A percentile compares a stretch with the other conserved stretches of the same genome.
Conservation (phyloP, 108 stramenopile species). For the Skeletonema potamos region DNA sequence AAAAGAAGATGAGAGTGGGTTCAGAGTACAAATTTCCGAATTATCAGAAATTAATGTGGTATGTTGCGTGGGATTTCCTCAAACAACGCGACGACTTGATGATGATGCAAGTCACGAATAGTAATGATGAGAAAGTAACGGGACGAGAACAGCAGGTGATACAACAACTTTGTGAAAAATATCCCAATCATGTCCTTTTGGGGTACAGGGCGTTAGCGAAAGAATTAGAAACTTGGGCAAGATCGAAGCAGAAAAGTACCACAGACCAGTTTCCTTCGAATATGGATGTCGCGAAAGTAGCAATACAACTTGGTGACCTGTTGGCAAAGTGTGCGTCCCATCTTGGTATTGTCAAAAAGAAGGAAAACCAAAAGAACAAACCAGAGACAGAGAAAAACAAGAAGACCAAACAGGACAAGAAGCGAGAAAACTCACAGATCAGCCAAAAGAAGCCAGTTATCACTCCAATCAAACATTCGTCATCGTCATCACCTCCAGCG, state of each 20-base stretch:
- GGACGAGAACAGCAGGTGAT: background rate
- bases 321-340: background rate
- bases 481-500: background rate
- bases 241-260: slow-evolving; percentile 5
- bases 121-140: background rate
- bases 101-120: background rate
- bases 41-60: slow-evolving; percentile 34
- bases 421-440: background rate
- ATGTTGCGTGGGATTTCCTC: slow-evolving; percentile 26
- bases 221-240: slow-evolving; percentile 23
- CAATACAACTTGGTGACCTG: background rate
- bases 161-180: slow-evolving; percentile 10
- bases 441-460: background rate
- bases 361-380: background rate
- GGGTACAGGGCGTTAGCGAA: slow-evolving; percentile 22
- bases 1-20: slow-evolving; percentile 20
- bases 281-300: slow-evolving; percentile 16
- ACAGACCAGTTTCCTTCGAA: slow-evolving; percentile 20
- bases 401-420: background rate
- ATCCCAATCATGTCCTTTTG: slow-evolving; percentile 13
- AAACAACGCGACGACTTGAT: slow-evolving; percentile 9
- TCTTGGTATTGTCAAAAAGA: background rate
- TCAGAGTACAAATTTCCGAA: slow-evolving; percentile 19
- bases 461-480: background rate
- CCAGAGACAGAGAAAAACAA: background rate